phyloP scores from a whole-genome alignment of 805 yeast species.

The Torulaspora gathmanii region DNA sequence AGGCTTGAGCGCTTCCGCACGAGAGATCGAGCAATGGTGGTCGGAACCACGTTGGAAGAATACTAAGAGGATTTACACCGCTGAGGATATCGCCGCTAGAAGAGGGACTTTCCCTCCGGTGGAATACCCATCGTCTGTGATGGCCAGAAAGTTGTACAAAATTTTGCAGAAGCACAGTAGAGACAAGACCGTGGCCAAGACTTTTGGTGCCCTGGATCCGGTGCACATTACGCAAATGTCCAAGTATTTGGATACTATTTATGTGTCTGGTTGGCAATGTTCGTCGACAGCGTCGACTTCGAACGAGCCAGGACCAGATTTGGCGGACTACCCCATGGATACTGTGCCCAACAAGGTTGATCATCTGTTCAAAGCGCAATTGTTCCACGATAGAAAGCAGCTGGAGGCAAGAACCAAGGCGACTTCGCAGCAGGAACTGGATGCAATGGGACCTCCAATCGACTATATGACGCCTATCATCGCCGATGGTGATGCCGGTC shows the following conservation, averaged over 20 bases:
- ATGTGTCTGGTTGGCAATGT: conserved; percentile 98
- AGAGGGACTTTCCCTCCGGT: conserved; percentile 68
- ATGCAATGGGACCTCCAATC: conserved; percentile 64
- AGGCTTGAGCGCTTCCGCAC: conserved; percentile 45
- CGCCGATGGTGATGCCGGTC: conserved; percentile 99
- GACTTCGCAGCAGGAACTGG: conserved; percentile 53
- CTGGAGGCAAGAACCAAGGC: conserved; percentile 68
- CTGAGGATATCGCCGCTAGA: conserved; percentile 85
- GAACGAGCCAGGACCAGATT: conserved; percentile 96
- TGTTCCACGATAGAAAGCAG: conserved; percentile 96
- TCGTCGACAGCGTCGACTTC: conserved; percentile 96
- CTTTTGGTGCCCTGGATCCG: conserved; percentile 95
- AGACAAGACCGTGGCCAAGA: conserved; percentile 50
- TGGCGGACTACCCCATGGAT: conserved; percentile 98
- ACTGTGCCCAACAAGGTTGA: conserved; percentile 98
- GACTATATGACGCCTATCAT: conserved; percentile 92
- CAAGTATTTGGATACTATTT: conserved; percentile 84
- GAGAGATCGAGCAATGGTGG: conserved; percentile 87
- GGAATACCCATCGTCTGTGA: conserved; percentile 69
- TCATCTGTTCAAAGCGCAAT: conserved; percentile 93
- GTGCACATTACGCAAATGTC: conserved; percentile 97
- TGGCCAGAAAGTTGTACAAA: conserved; percentile 76
- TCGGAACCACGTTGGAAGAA: conserved; percentile 83
- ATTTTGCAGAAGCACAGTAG: conserved; percentile 66
- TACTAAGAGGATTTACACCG: conserved; percentile 81